Conservation (phyloP, 805 yeast genomes). For the Saccharomyces cerevisiae region DNA sequence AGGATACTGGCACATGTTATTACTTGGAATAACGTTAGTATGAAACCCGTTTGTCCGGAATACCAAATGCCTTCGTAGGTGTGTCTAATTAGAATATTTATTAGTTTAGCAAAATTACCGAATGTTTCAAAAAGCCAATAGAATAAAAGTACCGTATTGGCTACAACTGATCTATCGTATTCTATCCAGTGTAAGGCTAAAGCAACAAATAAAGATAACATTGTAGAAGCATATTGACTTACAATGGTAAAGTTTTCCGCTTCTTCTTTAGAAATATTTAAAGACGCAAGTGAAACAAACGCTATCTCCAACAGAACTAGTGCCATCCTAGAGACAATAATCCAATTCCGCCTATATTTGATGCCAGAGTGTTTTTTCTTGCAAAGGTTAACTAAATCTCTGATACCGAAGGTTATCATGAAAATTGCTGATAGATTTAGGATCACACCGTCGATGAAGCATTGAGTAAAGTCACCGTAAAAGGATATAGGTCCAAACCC, state of each 20-base stretch:
- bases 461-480: conserved; percentile 51
- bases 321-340: conserved; percentile 28
- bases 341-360: conserved; percentile 35
- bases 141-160: conserved; percentile 60
- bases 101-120: conserved; percentile 39
- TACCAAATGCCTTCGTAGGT: conserved; percentile 25
- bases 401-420: conserved; percentile 38
- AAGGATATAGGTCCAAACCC: conserved; percentile 39
- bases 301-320: conserved; percentile 29
- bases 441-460: conserved; percentile 48
- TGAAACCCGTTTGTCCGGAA: conserved; percentile 19
- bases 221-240: conserved; percentile 23
- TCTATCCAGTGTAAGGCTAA: conserved; percentile 60
- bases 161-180: conserved; percentile 52
- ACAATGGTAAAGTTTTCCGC: conserved; percentile 14
- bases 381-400: conserved; percentile 28
- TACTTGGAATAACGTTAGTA: conserved; percentile 29
- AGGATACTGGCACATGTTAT: conserved; percentile 29
- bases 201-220: conserved; percentile 41
- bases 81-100: conserved; percentile 33
- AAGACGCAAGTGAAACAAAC: conserved; percentile 22
- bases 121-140: conserved; percentile 63
- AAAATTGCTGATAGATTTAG: conserved; percentile 36
- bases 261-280: conserved; percentile 14
- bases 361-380: conserved; percentile 19